These are phyloP conservation scores for Mucor mucedo DNA, from an alignment of 371 early-diverging fungal genomes.

Conservation along the genomic window DNA sequence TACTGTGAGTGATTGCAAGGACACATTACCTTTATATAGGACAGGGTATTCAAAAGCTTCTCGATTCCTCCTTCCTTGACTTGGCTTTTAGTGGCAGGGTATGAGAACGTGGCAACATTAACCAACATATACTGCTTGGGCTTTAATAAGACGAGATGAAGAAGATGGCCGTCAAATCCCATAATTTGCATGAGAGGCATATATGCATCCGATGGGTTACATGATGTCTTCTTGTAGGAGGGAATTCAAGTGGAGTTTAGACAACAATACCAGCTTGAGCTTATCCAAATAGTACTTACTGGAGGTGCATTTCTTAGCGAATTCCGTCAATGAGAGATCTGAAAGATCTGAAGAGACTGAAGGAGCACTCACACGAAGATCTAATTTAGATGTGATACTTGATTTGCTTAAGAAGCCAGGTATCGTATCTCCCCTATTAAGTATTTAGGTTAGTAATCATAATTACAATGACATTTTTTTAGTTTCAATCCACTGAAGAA, in stretches of 20 bases:
- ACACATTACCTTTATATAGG: conserved; percentile 9
- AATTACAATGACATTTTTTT: conserved; percentile 8
- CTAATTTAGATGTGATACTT: conserved; percentile 19
- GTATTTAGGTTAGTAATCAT: conserved; percentile 19
- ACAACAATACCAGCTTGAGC: conserved; percentile 17
- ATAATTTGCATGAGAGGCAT: conserved; percentile 15
- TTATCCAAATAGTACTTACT: conserved; percentile 20
- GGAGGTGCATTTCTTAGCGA: conserved; percentile 18
- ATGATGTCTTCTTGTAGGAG: conserved; percentile 7
- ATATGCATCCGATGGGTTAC: conserved; percentile 6
- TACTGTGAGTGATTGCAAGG: conserved; percentile 1
- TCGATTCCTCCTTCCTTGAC: conserved; percentile 11
- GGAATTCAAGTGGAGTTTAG: conserved; percentile 15
- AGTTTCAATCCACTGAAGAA: conserved; percentile 13
- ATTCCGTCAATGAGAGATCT: conserved; percentile 11
- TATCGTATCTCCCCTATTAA: conserved; percentile 24
- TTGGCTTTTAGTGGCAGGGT: not conserved
- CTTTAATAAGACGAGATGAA: conserved; percentile 9
- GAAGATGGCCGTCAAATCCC: conserved; percentile 17
- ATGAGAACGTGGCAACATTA: conserved; percentile 4
- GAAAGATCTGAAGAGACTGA: conserved; percentile 13
- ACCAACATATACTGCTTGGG: conserved; percentile 12
- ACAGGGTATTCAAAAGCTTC: conserved; percentile 9
- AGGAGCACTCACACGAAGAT: conserved; percentile 9
- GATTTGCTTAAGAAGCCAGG: conserved; percentile 22